Base-by-base conservation (phyloP, 2,329 filamentous ascomycete species). In the Trichophyton verrucosum region DNA sequence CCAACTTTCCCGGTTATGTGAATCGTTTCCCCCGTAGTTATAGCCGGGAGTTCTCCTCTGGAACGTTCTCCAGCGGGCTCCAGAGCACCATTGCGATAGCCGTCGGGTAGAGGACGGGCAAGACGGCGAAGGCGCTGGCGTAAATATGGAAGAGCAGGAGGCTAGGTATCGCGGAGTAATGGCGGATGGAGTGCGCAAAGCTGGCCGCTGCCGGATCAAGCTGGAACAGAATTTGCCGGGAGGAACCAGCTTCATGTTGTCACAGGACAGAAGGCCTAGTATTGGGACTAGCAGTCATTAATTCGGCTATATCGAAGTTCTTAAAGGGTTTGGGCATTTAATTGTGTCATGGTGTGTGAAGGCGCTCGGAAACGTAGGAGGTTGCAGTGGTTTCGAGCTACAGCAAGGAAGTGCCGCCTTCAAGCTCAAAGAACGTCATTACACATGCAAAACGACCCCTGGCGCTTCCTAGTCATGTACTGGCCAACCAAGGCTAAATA, bases 21-120 rank as follows among this genome's bases (percentile, higher is more conserved):
- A 3, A 6, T 15, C 27, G 7, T 33, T 24, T 15, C 13, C 49
- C 15, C 49, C 22, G 5, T 53, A 24, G 13, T 24, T 53, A 53
- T 53, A n/a, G 5, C 27, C 49, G n/a, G n/a, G 9, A 33, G 9
- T 3, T 15, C 27, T n/a, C 4, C 24, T 20, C 27, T 53, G 49
- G 6, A 7, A 24, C 49, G 44, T 64, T 56, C 62, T 65, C 58
- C 66, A 66, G 49, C 62, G 44, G 56, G 49, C 62, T 63, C 63
- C 63, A 38, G 63, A 66, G 58, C 58, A 49, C 49, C 59, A 61
- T 15, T 56, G 24, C 63, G 62, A 66, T 51, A 53, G 15, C 27
- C n/a, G 49, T 13, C 49, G 49, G 22, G 17, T 53, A 22, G 27
- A 53, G 8, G 6, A 22, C 4, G 13, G 15, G 13, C 11, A 22